Evolutionary conservation across 768 basidiomycete genomes (phyloP).

Genomic region (Lentinula lateritia): DNA sequence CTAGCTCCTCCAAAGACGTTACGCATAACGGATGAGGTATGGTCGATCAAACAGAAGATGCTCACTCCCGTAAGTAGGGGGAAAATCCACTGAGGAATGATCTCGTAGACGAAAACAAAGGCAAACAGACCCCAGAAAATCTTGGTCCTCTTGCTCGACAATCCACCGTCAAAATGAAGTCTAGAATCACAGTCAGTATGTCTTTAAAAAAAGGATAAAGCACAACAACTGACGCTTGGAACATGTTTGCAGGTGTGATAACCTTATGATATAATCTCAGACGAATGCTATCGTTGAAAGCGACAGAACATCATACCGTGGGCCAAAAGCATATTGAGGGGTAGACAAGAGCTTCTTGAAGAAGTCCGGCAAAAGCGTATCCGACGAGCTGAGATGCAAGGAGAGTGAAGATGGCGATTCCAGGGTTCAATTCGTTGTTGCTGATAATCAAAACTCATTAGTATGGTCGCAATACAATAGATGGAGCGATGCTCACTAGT

Average conservation of each 20-base stretch:
- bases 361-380: conserved; percentile 23
- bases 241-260: conserved; percentile 18
- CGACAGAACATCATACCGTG: conserved; percentile 7
- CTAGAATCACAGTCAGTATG: conserved; percentile 9
- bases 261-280: background rate
- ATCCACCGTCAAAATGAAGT: conserved; percentile 27
- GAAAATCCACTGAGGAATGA: conserved; percentile 34
- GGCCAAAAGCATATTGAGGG: conserved; percentile 15
- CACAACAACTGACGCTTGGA: background rate
- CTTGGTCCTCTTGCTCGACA: conserved; percentile 29
- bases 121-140: conserved; percentile 32
- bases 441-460: background rate
- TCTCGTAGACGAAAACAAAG: conserved; percentile 27
- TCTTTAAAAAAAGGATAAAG: no score
- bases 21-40: conserved; percentile 20
- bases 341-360: conserved; percentile 18
- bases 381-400: conserved; percentile 23
- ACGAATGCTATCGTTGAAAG: background rate
- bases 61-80: conserved; percentile 20
- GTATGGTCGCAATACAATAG: no score
- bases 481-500: conserved; percentile 13
- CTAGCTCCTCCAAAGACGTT: conserved; percentile 32
- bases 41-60: conserved; percentile 26
- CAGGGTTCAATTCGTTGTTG: conserved; percentile 22
- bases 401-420: conserved; percentile 21